Conservation (phyloP, 495 filamentous ascomycete species). For the Talaromyces thailandensis region DNA sequence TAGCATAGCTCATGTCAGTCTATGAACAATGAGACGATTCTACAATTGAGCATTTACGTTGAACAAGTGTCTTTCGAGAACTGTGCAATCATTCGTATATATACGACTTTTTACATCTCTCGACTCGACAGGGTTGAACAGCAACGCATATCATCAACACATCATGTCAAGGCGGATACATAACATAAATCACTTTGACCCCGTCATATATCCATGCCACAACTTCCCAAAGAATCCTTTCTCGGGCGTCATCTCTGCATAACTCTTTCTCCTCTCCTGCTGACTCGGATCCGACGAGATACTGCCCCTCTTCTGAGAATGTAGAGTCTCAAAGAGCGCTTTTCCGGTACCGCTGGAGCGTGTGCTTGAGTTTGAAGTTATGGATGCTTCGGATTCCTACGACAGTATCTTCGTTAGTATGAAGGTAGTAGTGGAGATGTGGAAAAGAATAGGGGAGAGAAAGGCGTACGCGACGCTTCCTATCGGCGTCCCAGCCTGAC, state of each 20-base stretch:
- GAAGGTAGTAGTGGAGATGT: not conserved
- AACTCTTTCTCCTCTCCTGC: conserved; percentile 34
- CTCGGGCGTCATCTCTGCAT: conserved; percentile 35
- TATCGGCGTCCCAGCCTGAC: conserved; percentile 15
- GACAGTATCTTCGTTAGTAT: not conserved
- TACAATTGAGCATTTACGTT: not conserved
- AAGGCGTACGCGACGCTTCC: conserved; percentile 8
- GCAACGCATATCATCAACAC: not conserved
- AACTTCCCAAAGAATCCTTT: conserved; percentile 39
- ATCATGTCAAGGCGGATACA: not conserved
- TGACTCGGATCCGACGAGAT: conserved; percentile 24
- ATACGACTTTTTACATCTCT: not conserved
- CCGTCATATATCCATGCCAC: conserved; percentile 45
- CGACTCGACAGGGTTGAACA: not conserved
- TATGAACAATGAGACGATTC: conserved; percentile 2
- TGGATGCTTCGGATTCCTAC: conserved; percentile 19
- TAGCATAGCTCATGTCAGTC: not conserved
- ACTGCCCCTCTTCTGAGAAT: conserved; percentile 40
- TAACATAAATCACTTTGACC: conserved; percentile 7
- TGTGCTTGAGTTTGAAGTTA: conserved; percentile 18
- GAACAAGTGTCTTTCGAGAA: too few species aligned
- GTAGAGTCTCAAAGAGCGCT: conserved; percentile 38
- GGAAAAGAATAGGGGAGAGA: not conserved
- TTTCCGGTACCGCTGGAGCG: conserved; percentile 25
- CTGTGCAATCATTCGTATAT: not conserved